Conservation (phyloP, 2,329 filamentous ascomycete genomes). For the Didymella pomorum region DNA sequence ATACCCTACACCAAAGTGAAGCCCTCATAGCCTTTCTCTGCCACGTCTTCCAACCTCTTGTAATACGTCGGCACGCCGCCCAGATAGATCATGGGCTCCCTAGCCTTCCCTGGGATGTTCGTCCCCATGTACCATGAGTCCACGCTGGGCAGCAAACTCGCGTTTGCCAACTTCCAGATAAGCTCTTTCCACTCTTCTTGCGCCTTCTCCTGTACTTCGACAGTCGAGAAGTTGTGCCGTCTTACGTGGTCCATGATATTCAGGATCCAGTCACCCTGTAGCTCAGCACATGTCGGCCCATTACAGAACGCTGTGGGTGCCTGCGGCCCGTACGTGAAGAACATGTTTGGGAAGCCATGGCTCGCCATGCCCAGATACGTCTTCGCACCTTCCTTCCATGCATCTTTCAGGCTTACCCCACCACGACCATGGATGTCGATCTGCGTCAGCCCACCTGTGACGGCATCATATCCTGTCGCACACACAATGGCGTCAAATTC, state of each 20-base stretch:
- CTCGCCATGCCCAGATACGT: background rate
- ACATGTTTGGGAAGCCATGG: background rate
- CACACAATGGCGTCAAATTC: slow-evolving; percentile 63
- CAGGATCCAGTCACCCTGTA: background rate
- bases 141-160: background rate
- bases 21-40: background rate
- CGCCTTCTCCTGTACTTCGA: background rate
- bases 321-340: background rate
- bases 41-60: background rate
- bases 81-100: background rate
- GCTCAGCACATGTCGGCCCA: background rate
- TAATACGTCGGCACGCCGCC: background rate
- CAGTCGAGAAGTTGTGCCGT: background rate
- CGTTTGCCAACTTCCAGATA: background rate
- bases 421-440: no score
- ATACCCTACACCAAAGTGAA: background rate
- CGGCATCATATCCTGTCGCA: slow-evolving; percentile 54
- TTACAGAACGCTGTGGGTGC: background rate
- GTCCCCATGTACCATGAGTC: background rate
- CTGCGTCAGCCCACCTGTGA: slow-evolving; percentile 24
- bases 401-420: no score
- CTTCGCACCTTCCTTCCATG: background rate
- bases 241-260: background rate
- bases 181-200: background rate
- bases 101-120: background rate